phyloP scores from a whole-genome alignment of 768 basidiomycete species.

The Stropharia rugosoannulata region DNA sequence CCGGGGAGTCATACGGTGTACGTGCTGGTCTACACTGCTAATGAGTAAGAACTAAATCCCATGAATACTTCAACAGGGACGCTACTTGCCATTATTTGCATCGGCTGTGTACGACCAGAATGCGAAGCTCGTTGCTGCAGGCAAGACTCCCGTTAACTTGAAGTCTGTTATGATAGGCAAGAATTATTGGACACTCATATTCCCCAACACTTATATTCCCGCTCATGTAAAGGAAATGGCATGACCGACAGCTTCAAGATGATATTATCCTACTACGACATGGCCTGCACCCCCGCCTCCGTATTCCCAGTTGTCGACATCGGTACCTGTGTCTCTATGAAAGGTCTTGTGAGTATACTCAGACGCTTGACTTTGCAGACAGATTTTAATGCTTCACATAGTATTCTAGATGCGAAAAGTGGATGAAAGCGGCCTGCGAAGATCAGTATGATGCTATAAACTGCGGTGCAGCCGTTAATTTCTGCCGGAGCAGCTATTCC shows the following conservation, averaged over 20 bases:
- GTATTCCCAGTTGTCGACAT: constrained; percentile 45
- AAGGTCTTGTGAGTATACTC: constrained; percentile 44
- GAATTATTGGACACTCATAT: background rate
- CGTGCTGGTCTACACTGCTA: constrained; percentile 15
- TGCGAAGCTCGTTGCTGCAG: constrained; percentile 45
- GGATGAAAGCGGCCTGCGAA: constrained; percentile 55
- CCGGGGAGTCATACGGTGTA: constrained; percentile 79
- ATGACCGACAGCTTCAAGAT: constrained; percentile 55
- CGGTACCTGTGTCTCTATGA: constrained; percentile 55
- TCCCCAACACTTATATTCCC: background rate
- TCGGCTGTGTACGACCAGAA: constrained; percentile 79
- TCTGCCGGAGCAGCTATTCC: constrained; percentile 58
- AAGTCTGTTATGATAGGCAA: constrained; percentile 71
- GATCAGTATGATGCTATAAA: constrained; percentile 63
- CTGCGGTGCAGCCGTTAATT: constrained; percentile 60
- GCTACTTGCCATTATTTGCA: constrained; percentile 74
- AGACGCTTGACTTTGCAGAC: background rate
- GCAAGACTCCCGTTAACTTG: constrained; percentile 61
- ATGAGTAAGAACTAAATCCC: background rate
- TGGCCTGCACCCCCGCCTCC: constrained; percentile 54
- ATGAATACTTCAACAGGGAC: constrained; percentile 40
- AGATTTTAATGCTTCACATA: constrained; percentile 19
- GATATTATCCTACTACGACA: constrained; percentile 40
- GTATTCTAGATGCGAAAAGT: constrained; percentile 65
- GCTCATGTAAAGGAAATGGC: constrained; percentile 50